phyloP scores from a whole-genome alignment of 2,329 filamentous ascomycete genomes.

The Trichoderma brevicompactum region DNA sequence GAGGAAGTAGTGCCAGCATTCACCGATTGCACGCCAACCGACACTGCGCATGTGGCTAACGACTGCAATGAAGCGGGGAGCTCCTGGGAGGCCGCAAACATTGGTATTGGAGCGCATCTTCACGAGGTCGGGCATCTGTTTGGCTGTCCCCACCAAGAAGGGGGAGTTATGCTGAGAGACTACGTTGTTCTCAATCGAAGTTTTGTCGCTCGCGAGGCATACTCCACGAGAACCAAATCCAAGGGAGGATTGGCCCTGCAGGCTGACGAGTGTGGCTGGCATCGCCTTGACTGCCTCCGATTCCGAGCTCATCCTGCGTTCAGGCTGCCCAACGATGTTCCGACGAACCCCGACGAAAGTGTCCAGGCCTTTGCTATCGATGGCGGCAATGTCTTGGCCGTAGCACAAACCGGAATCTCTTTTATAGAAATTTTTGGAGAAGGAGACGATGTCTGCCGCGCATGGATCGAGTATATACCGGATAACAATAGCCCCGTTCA shows the following conservation, averaged over 20 bases:
- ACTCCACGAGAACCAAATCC: conserved; percentile 82
- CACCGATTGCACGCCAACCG: conserved; percentile 86
- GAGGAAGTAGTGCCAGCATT: conserved; percentile 92
- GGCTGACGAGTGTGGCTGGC: conserved; percentile 88
- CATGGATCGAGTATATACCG: conserved; percentile 79
- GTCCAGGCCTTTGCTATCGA: conserved; percentile 88
- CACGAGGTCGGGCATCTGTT: conserved; percentile 91
- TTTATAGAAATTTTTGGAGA: conserved; percentile 83
- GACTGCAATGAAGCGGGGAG: conserved; percentile 86
- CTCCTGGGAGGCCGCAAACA: conserved; percentile 93
- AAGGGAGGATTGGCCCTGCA: conserved; percentile 76
- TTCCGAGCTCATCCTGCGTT: conserved; percentile 93
- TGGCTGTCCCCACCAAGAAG: conserved; percentile 87
- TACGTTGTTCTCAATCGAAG: conserved; percentile 83
- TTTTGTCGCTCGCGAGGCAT: conserved; percentile 81
- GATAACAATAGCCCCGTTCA: conserved; percentile 66
- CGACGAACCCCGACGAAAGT: conserved; percentile 68
- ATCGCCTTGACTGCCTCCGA: conserved; percentile 83
- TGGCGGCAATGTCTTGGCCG: conserved; percentile 73
- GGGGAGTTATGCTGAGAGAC: conserved; percentile 89
- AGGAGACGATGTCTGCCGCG: conserved; percentile 77
- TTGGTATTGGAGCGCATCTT: conserved; percentile 90
- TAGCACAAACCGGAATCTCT: conserved; percentile 79
- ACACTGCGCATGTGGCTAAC: conserved; percentile 79
- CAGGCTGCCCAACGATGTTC: conserved; percentile 74